Evolutionary conservation across 805 yeast species (phyloP), one percentile per base, ranked within the genome.

Genomic region (Candida montana): DNA sequence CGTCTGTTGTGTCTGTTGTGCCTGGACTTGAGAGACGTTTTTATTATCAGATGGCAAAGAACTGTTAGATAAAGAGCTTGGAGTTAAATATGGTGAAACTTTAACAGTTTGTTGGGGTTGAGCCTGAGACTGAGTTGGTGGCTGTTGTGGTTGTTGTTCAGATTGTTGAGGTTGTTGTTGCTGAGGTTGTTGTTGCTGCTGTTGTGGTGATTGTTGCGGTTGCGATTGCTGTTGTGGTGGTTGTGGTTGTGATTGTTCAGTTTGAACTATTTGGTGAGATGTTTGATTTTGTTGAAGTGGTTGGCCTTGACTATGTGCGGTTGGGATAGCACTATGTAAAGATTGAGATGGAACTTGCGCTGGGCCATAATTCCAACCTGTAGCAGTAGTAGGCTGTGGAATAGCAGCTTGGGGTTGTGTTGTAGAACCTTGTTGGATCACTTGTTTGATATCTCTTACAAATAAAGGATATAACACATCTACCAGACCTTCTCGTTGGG

Each of bases 401-500:
- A 26, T 16, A 8, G 24, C 17, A n/a, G 39, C 24, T 7, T 51
- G 53, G 27, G 58, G 62, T 40, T 55, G 59, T 10, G 61, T 54
- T 5, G 59, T 57, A n/a, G 63, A 53, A 24, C 62, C 60, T 41
- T 65, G 68, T 44, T 59, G 66, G 35, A 68, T 57, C 13, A 66
- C 63, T 37, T 58, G 59, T 42, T 82, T 81, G 55, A 85, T 83
- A 59, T 85, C 91, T 40, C 82, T 72, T 29, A 83, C 89, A 60
- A 82, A 81, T 35, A 82, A 64, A 3, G 88, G 87, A 54, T 79
- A 80, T 45, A 82, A 67, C 30, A 74, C 55, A 51, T 81, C 87
- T 21, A 74, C 77, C 46, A 82, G 83, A 31, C 86, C 83, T 58
- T 85, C 93, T 48, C 81, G 69, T 61, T 82, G 83, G 15, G 95